Evolutionary conservation across 768 basidiomycete species (phyloP), one percentile per base, ranked within the genome.

Genomic region (Mycena capillaripes): DNA sequence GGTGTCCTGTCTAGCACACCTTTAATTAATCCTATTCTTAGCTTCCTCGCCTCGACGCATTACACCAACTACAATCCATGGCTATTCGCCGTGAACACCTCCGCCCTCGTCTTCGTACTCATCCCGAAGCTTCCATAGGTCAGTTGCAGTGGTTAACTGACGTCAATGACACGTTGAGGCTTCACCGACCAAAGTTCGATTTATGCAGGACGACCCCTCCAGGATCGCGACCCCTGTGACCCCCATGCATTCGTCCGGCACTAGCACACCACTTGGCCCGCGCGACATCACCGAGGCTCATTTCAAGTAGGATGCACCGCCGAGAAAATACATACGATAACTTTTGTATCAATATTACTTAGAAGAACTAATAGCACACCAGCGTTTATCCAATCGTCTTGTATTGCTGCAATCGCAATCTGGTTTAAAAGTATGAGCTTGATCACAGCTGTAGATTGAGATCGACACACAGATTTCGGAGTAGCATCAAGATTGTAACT

Each of bases 121-220:
- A 92, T 98, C 74, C 97, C 98, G 32, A 99, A 99, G 83, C 88
- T 99, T n/a, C 98, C 98, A 48, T 91, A 94, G 84, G 97, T 97
- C 82, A 75, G 89, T 76, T 42, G 9, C 27, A 9, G 55, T n/a
- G 58, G 27, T 38, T 36, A 19, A 25, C 76, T 52, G 34, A 66
- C 55, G 34, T 55, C 14, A 59, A 14, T 55, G 29, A 62, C 70
- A 61, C 66, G 53, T 59, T 69, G 25, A 40, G 34, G 95, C 88
- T 95, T 63, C 95, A 96, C 79, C 91, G 94, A 61, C 93, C 93
- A 89, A 95, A 71, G 89, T 96, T 48, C 92, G 93, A 19, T 94
- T 96, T 81, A 84, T 95, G 82, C 83, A 92, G 12, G 87, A 89
- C 32, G 90, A 90, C 19, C 81, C 81, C 21, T 95, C 94, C 42